Conservation (phyloP, 305 asterid genomes). For the Solanum hybrid region DNA sequence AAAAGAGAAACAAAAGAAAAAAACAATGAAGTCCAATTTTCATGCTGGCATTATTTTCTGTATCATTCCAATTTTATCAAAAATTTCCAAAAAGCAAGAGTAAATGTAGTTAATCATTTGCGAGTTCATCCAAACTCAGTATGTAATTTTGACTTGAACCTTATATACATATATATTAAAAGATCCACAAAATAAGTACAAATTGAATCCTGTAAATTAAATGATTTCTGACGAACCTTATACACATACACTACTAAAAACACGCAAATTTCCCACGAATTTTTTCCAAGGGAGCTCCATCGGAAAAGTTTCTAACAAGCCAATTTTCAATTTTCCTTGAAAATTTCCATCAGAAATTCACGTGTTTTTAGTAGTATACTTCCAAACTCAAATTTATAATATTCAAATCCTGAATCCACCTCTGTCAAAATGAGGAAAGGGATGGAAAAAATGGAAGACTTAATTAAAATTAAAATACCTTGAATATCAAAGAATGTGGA, state of each 20-base stretch:
- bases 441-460: neutral
- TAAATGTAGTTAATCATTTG: neutral
- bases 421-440: neutral
- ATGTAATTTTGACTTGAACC: neutral
- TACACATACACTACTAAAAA: neutral
- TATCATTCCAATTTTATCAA: neutral
- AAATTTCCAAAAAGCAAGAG: neutral
- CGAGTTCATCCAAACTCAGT: neutral
- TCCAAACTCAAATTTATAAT: neutral
- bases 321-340: neutral
- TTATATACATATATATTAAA: neutral
- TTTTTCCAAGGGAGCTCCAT: neutral
- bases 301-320: too few species aligned
- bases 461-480: constrained; percentile 25
- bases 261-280: neutral
- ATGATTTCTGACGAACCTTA: neutral
- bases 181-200: neutral
- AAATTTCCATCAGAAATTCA: neutral
- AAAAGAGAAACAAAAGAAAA: neutral
- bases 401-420: neutral
- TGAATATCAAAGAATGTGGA: constrained; percentile 82
- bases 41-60: neutral
- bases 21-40: too few species aligned
- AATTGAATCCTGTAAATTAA: neutral
- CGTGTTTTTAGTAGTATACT: neutral